phyloP scores from a whole-genome alignment of 257 asterid genomes.

The Scutellaria baicalensis region DNA sequence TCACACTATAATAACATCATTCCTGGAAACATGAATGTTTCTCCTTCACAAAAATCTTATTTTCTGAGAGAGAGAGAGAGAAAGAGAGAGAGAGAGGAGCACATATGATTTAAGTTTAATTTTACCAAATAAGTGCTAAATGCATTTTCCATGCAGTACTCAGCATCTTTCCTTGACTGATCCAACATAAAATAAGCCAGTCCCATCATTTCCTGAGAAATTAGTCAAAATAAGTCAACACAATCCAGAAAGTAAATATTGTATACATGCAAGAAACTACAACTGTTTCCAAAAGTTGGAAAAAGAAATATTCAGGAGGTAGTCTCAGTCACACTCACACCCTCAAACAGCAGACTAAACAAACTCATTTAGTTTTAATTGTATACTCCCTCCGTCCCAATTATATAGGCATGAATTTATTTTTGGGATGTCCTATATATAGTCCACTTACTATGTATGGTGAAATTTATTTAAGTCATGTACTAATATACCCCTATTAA shows the following conservation, averaged over 20 bases:
- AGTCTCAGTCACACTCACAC: background rate
- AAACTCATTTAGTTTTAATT: no score
- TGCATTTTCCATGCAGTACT: slow-evolving; percentile 96
- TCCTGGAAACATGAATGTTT: background rate
- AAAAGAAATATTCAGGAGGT: background rate
- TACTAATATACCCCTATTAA: no score
- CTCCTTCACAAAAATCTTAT: background rate
- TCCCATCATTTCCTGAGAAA: slow-evolving; percentile 92
- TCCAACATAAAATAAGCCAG: slow-evolving; percentile 89
- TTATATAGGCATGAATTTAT: no score
- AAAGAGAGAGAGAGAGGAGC: background rate
- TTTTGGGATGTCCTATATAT: no score
- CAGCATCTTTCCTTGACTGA: slow-evolving; percentile 89
- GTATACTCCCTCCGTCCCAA: no score
- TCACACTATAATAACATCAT: background rate
- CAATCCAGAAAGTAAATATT: slow-evolving; percentile 3
- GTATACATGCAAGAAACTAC: background rate
- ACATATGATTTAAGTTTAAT: slow-evolving; percentile 12
- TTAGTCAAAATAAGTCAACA: slow-evolving; percentile 18
- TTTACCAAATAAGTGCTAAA: slow-evolving; percentile 74
- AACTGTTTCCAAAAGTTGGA: background rate
- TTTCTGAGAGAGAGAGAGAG: background rate
- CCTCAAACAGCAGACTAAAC: background rate
- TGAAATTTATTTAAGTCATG: no score
- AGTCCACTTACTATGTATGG: no score